Evolutionary conservation across 176 grass and related monocot genomes (phyloP).

Genomic region (Otatea glauca): DNA sequence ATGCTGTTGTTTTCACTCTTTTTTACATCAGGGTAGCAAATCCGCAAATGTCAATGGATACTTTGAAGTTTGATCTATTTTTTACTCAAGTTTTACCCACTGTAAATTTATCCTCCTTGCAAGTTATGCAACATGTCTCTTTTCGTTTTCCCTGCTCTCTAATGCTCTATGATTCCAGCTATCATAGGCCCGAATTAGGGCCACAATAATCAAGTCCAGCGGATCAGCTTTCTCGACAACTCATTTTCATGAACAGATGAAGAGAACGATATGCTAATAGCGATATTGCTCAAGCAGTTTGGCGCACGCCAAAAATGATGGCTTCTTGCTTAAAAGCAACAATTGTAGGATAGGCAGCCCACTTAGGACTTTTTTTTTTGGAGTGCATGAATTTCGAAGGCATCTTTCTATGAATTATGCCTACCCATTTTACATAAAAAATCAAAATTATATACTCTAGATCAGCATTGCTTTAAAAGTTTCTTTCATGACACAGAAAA

Average conservation of each 20-base stretch:
- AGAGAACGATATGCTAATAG: background rate
- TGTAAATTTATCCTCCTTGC: background rate
- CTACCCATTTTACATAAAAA: background rate
- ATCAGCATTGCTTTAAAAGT: background rate
- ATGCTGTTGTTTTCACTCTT: constrained; percentile 35
- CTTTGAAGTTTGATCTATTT: constrained; percentile 10
- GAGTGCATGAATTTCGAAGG: background rate
- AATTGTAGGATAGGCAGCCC: background rate
- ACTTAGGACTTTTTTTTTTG: background rate
- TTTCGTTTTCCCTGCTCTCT: background rate
- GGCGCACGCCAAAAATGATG: background rate
- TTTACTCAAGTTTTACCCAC: background rate
- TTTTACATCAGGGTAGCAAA: constrained; percentile 38
- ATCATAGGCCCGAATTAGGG: background rate
- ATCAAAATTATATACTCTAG: background rate
- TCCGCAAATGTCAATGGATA: background rate
- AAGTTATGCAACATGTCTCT: constrained; percentile 5
- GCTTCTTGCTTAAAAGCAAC: background rate
- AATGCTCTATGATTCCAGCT: background rate
- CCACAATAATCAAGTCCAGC: background rate
- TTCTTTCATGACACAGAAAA: background rate
- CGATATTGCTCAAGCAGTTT: background rate
- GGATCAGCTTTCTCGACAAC: background rate
- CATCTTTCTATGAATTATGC: background rate
- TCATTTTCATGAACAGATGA: background rate